Evolutionary conservation across 177 flowering plant genomes (phyloP).

Genomic region (Tripterygium wilfordii): DNA sequence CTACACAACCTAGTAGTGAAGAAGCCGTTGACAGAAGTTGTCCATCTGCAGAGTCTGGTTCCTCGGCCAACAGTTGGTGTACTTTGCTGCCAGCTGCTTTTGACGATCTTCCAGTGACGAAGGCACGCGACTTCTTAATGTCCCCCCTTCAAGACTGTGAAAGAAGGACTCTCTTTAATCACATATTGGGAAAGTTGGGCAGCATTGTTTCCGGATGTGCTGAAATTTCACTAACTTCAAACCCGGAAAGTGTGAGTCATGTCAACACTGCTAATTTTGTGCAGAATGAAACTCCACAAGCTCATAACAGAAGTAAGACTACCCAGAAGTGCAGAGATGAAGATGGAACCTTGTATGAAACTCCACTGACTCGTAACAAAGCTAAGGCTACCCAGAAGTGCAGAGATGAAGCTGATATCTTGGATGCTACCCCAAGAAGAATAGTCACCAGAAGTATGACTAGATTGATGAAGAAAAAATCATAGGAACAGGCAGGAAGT

Average conservation of each 20-base stretch:
- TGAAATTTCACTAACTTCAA: background rate
- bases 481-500: no score
- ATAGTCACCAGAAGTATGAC: background rate
- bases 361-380: background rate
- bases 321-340: background rate
- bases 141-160: slow-evolving; percentile 6
- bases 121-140: slow-evolving; percentile 20
- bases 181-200: background rate
- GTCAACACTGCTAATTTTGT: background rate
- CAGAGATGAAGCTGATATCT: no score
- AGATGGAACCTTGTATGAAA: background rate
- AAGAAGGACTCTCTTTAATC: background rate
- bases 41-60: background rate
- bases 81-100: slow-evolving; percentile 7
- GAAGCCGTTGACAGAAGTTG: background rate
- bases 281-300: background rate
- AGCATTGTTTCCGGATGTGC: background rate
- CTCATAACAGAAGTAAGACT: background rate
- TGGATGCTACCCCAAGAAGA: background rate
- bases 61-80: background rate
- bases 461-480: background rate
- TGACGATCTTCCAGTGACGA: slow-evolving; percentile 13
- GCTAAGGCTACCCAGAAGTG: no score
- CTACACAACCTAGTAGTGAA: slow-evolving; percentile 3
- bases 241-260: background rate